Evolutionary conservation across 129 eudicot species (phyloP), one percentile per base, ranked within the genome.

Genomic region (Smallanthus sonchifolius): DNA sequence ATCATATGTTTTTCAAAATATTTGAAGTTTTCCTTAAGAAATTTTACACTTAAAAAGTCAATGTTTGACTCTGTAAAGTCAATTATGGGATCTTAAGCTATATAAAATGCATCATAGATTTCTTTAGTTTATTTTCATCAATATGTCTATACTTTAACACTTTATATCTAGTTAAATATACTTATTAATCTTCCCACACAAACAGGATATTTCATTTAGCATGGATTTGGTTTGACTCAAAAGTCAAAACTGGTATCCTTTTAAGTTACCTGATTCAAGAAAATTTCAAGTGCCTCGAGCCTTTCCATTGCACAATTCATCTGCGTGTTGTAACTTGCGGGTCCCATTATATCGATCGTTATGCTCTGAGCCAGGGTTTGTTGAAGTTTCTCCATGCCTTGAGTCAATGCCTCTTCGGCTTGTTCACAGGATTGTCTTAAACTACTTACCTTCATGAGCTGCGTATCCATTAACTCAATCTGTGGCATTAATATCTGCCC

Each of bases 391-490:
- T 88, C 97, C 82, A 95, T 79, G 49, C 97, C 99, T 75, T 91
- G 97, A 24, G 83, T 70, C 55, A 95, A 82, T 24, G 99, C 99
- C 75, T 95, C 99, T 73, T 95, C 99, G 0, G 97, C 97, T 79
- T 95, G 95, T 67, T 80, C 89, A 37, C 97, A 95, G 0, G 90
- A 91, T 16, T 85, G 96, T 38, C 77, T 79, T 66, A 95, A 73
- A 32, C 79, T 82, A 54, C 77, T 57, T 2, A 89, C 82, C 15
- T 78, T 80, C 67, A 67, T 79, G 0, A 72, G 75, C 69, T 95
- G 99, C 38, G 84, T 82, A 28, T 87, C 93, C 0, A 76, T 77
- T 74, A 95, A 86, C 77, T 85, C 88, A 9, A 91, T 68, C 56
- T 91, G 94, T 8, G 94, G 96, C 80, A 81, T 77, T 56, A 95